These are phyloP conservation scores for Hypocreales sp. DNA, from an alignment of 2,329 filamentous ascomycete genomes.

Conservation along the genomic window DNA sequence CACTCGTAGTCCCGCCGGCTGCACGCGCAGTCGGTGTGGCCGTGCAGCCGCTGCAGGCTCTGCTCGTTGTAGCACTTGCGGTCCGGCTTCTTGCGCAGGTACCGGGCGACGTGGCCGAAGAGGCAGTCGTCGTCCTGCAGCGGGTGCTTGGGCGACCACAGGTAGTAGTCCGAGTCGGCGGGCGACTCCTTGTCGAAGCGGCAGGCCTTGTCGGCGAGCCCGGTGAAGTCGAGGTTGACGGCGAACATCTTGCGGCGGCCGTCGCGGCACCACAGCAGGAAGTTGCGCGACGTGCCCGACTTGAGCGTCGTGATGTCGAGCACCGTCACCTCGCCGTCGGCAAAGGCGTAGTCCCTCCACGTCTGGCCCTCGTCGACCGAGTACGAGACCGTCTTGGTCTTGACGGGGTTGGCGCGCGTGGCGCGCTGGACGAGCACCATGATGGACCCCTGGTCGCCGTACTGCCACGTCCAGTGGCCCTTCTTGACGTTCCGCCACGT, in stretches of 20 bases:
- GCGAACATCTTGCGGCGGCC: constrained; percentile 46
- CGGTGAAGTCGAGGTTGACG: constrained; percentile 79
- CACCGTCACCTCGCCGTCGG: constrained; percentile 54
- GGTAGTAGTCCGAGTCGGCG: constrained; percentile 53
- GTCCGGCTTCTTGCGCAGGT: constrained; percentile 76
- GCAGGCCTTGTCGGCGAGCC: constrained; percentile 60
- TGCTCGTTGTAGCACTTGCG: constrained; percentile 69
- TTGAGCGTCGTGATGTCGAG: constrained; percentile 75
- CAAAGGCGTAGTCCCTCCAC: constrained; percentile 66
- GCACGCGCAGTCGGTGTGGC: constrained; percentile 68
- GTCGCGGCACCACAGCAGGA: constrained; percentile 68
- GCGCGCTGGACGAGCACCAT: constrained; percentile 71
- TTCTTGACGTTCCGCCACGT: constrained; percentile 77
- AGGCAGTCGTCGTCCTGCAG: constrained; percentile 64
- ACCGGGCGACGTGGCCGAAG: constrained; percentile 81
- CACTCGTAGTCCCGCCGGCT: constrained; percentile 83
- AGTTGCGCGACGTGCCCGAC: constrained; percentile 80
- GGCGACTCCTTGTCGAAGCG: constrained; percentile 40
- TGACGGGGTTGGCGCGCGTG: constrained; percentile 49
- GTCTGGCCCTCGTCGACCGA: constrained; percentile 65
- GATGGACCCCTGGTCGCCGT: constrained; percentile 87
- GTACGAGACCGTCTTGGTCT: constrained; percentile 57
- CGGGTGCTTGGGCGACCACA: constrained; percentile 83
- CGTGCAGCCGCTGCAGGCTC: constrained; percentile 54
- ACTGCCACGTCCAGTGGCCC: constrained; percentile 84